A percentile compares a stretch with the other conserved stretches of the same genome.
Evolutionary conservation across 129 eudicot species (phyloP).

Genomic region (Kitagawia praeruptora): DNA sequence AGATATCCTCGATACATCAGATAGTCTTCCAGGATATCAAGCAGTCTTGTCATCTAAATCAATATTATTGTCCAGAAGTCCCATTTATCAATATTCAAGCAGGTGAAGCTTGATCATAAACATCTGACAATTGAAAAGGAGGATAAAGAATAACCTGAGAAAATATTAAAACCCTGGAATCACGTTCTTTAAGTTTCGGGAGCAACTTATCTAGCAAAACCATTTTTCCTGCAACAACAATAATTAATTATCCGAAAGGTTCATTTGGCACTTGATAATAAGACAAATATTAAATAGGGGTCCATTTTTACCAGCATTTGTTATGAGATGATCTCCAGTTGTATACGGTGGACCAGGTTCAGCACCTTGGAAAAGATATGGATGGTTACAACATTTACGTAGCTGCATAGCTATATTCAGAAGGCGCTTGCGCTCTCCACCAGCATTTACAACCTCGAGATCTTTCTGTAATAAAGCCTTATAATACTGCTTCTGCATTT

Average conservation of each 20-base stretch:
- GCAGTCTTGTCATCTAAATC: constrained; percentile 83
- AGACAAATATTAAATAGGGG: not conserved
- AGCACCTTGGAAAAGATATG: constrained; percentile 98
- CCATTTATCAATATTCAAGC: not conserved
- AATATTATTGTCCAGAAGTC: not conserved
- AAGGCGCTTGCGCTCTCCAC: constrained; percentile 95
- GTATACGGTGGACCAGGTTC: constrained; percentile 98
- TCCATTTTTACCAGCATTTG: constrained; percentile 61
- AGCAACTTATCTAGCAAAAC: constrained; percentile 90
- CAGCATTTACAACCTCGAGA: constrained; percentile 99
- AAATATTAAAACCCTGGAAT: constrained; percentile 83
- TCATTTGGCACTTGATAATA: not conserved
- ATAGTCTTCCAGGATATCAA: constrained; percentile 96
- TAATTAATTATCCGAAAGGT: not conserved
- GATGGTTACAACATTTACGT: constrained; percentile 93
- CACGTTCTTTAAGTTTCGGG: constrained; percentile 92
- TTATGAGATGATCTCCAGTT: constrained; percentile 84
- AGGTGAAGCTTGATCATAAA: not conserved
- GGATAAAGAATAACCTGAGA: constrained; percentile 53
- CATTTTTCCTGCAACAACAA: constrained; percentile 65
- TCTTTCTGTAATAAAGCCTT: constrained; percentile 88
- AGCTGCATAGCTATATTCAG: constrained; percentile 96
- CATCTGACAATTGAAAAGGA: not conserved
- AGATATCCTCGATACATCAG: constrained; percentile 75
- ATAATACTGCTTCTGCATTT: constrained; percentile 96